Conservation (phyloP, 768 basidiomycete species). For the Tremella fuciformis region DNA sequence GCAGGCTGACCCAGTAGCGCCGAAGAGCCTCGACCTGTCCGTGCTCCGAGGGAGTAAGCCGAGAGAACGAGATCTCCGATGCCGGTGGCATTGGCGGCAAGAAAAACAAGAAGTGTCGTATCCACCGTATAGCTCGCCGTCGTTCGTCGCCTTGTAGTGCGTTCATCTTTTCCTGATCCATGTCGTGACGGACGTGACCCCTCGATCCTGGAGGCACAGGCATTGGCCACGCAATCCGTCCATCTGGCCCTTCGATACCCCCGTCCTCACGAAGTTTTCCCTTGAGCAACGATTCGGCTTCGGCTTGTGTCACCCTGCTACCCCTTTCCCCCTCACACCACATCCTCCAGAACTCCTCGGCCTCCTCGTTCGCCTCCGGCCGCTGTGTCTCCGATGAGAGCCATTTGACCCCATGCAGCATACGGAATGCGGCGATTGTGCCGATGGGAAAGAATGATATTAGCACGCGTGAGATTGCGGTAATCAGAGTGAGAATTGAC, state of each 20-base stretch:
- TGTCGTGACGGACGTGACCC: not conserved
- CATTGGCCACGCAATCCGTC: slow-evolving; percentile 18
- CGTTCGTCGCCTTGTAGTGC: slow-evolving; percentile 1
- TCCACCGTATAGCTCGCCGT: slow-evolving; percentile 4
- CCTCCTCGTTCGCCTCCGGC: slow-evolving; percentile 26
- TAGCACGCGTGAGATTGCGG: slow-evolving; percentile 41
- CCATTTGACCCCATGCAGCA: slow-evolving; percentile 23
- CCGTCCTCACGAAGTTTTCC: slow-evolving; percentile 20
- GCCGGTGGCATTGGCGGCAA: slow-evolving; percentile 40
- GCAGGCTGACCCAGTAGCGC: slow-evolving; percentile 31
- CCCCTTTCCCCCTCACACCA: slow-evolving; percentile 43
- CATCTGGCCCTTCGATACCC: slow-evolving; percentile 14
- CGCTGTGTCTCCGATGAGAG: slow-evolving; percentile 15
- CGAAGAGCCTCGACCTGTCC: slow-evolving; percentile 30
- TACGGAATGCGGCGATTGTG: slow-evolving; percentile 36
- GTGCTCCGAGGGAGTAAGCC: slow-evolving; percentile 19
- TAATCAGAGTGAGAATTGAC: slow-evolving; percentile 36
- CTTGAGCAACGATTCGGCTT: slow-evolving; percentile 19
- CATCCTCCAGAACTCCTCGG: slow-evolving; percentile 43
- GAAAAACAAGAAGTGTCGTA: slow-evolving; percentile 20
- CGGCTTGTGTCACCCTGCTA: slow-evolving; percentile 15
- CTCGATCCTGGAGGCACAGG: slow-evolving; percentile 14
- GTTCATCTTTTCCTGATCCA: slow-evolving; percentile 1
- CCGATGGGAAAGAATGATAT: slow-evolving; percentile 47
- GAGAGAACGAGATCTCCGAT: slow-evolving; percentile 23